A percentile compares a stretch with the other conserved stretches of the same genome.
These are phyloP conservation scores for Arbutus unedo DNA, from an alignment of 148 eudicot genomes.

Conservation along the genomic window DNA sequence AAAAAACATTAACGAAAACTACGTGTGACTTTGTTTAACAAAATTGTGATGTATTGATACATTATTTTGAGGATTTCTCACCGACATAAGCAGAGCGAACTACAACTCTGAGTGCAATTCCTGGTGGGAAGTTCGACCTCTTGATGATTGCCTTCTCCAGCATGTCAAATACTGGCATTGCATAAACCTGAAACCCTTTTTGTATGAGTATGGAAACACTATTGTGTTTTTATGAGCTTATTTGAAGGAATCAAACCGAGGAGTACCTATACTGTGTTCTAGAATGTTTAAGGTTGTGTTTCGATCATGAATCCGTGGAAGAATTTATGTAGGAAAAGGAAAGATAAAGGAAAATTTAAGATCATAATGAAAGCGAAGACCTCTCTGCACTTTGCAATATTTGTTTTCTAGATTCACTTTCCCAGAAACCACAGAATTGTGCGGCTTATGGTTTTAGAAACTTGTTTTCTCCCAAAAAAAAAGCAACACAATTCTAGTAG, in stretches of 20 bases:
- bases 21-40: background rate
- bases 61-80: constrained; percentile 17
- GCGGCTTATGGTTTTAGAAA: no score
- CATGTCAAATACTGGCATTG: constrained; percentile 85
- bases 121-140: constrained; percentile 47
- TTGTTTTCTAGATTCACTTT: no score
- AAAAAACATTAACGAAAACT: background rate
- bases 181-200: constrained; percentile 56
- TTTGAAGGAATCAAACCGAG: background rate
- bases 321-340: background rate
- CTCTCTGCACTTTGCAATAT: no score
- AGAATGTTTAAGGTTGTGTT: background rate
- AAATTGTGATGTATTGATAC: background rate
- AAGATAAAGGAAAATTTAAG: background rate
- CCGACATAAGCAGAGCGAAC: constrained; percentile 84
- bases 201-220: background rate
- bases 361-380: background rate
- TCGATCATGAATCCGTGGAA: background rate
- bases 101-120: constrained; percentile 48
- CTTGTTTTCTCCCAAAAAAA: no score
- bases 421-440: no score
- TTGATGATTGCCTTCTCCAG: constrained; percentile 45
- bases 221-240: background rate
- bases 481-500: no score
- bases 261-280: background rate